phyloP scores from a whole-genome alignment of 73 alveolate genomes.

The Tetrahymena malaccensis region DNA sequence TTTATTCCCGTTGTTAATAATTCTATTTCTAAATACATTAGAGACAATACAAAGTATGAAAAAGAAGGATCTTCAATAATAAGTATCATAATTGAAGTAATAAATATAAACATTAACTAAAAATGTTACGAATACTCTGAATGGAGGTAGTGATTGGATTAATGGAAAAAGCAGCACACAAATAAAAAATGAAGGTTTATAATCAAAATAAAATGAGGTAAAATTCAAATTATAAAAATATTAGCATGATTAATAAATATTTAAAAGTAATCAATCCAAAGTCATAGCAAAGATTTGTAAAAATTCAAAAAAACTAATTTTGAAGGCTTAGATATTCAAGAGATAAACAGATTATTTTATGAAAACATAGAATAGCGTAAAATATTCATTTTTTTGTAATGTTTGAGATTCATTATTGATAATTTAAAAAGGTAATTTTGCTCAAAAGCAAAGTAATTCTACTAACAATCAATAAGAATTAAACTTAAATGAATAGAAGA shows the following conservation, averaged over 20 bases:
- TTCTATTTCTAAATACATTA: background rate
- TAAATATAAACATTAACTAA: background rate
- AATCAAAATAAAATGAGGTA: background rate
- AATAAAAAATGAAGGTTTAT: background rate
- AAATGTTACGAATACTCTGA: background rate
- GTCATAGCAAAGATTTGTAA: background rate
- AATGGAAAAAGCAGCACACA: background rate
- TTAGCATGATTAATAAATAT: background rate
- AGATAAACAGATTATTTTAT: background rate
- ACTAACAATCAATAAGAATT: background rate
- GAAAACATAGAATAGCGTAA: background rate
- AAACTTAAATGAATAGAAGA: background rate
- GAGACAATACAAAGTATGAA: background rate
- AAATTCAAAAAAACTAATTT: background rate
- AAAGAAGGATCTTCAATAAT: background rate
- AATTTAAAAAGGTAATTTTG: background rate
- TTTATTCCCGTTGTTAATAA: background rate
- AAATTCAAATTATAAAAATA: background rate
- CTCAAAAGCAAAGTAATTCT: background rate
- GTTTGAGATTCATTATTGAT: background rate
- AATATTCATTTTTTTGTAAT: background rate
- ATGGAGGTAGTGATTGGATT: background rate
- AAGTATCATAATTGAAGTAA: background rate
- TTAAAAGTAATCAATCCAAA: background rate
- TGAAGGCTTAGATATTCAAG: background rate